phyloP scores from a whole-genome alignment of 2,329 filamentous ascomycete genomes.

The Pezizomycotina sp. region DNA sequence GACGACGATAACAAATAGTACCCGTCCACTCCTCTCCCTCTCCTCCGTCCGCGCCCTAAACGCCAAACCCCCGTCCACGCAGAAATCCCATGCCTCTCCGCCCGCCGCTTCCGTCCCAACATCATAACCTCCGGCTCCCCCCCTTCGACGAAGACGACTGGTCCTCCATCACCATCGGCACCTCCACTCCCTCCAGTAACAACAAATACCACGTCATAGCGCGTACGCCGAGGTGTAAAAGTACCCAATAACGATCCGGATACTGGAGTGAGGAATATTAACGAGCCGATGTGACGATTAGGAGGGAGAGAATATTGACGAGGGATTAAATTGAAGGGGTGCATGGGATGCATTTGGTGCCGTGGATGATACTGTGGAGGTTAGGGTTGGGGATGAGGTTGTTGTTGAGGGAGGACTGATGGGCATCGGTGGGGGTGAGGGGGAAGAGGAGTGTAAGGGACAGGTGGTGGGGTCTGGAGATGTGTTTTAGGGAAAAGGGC shows the following conservation, averaged over 20 bases:
- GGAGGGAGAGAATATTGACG: too few species aligned
- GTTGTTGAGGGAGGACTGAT: too few species aligned
- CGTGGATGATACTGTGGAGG: too few species aligned
- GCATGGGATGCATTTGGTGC: too few species aligned
- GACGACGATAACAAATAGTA: constrained; percentile 36
- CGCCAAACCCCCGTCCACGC: constrained; percentile 39
- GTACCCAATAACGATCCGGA: constrained; percentile 18
- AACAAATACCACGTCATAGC: constrained; percentile 15
- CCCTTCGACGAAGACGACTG: constrained; percentile 55
- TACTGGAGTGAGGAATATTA: too few species aligned
- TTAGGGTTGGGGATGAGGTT: too few species aligned
- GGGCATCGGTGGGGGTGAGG: too few species aligned
- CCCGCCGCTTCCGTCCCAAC: constrained; percentile 52
- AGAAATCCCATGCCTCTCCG: constrained; percentile 40
- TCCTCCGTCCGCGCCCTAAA: constrained; percentile 47
- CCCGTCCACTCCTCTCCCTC: constrained; percentile 53
- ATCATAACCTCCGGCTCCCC: constrained; percentile 50
- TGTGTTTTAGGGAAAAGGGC: too few species aligned
- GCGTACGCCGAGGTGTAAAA: constrained; percentile 15
- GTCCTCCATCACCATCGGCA: constrained; percentile 37
- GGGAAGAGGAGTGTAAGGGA: too few species aligned
- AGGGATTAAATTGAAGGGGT: too few species aligned
- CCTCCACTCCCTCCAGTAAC: constrained; percentile 34
- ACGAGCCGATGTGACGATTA: too few species aligned
- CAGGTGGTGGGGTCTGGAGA: too few species aligned